Evolutionary conservation across 2,329 filamentous ascomycete genomes (phyloP).

Genomic region (Fragosphaeria purpurea): DNA sequence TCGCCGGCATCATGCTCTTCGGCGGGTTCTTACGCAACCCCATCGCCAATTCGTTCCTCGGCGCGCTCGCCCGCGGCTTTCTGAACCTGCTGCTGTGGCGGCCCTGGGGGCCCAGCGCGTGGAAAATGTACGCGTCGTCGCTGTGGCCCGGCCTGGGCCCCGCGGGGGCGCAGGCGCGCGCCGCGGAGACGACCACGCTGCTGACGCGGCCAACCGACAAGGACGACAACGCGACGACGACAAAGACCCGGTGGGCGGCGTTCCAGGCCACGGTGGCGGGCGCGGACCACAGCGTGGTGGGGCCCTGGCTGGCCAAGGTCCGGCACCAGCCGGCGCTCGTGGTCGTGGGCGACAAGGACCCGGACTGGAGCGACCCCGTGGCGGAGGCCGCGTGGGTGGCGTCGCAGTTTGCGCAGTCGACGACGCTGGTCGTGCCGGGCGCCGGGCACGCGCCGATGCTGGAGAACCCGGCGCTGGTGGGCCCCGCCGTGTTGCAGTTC

Average conservation of each 20-base stretch:
- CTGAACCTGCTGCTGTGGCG: conserved; percentile 7
- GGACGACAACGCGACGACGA: neutral
- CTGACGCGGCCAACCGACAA: conserved; percentile 5
- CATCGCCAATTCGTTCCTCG: conserved; percentile 1
- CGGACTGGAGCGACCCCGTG: conserved; percentile 13
- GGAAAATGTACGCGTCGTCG: conserved; percentile 7
- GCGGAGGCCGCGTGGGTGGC: conserved; percentile 15
- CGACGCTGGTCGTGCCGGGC: conserved; percentile 6
- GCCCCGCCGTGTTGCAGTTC: conserved; percentile 10
- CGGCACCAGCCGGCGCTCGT: conserved; percentile 10
- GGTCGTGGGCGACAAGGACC: conserved; percentile 14
- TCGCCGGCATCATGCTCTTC: conserved; percentile 13
- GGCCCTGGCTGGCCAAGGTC: conserved; percentile 5
- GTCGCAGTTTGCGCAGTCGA: conserved; percentile 7
- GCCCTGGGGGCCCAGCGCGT: conserved; percentile 13
- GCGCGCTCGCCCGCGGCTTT: neutral
- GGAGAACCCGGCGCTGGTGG: conserved; percentile 11
- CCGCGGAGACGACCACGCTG: neutral
- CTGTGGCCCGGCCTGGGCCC: conserved; percentile 14
- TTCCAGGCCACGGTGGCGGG: conserved; percentile 8
- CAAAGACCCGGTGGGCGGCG: conserved; percentile 7
- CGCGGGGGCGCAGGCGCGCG: conserved; percentile 7
- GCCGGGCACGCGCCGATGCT: conserved; percentile 14
- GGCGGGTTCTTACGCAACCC: conserved; percentile 11
- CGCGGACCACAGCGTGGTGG: conserved; percentile 10